Evolutionary conservation across 1,284 basidiomycete genomes (phyloP), one percentile per base, ranked within the genome.

Genomic region (Puccinia novopanici): DNA sequence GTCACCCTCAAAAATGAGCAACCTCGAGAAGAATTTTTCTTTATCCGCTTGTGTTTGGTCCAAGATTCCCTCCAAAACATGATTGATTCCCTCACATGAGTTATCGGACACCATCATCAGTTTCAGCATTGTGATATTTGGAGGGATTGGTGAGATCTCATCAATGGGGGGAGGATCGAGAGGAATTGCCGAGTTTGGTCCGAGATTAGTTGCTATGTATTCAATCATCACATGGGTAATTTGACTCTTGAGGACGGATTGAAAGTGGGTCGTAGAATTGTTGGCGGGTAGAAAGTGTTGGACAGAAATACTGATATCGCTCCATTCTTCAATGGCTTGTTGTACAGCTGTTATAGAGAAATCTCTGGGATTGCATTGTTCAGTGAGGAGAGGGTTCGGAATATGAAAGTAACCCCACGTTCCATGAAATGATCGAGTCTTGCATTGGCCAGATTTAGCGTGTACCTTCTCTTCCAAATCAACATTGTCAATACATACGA

Each of bases 81-180:
- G n/a, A 37, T 30, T 27, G 15, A 74, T 50, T 4, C 72, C 34
- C 6, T 54, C 54, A 13, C 50, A 9, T 3, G 72, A 74, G 27
- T 74, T 55, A 22, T 74, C 72, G 13, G 72, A 74, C 24, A 54
- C 72, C 8, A 61, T 45, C 72, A 74, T 74, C 54, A 74, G n/a
- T 30, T 74, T 74, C 34, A 74, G 27, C 27, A 74, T 74, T 6
- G 42, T 40, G n/a, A 74, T 59, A 4, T 74, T n/a, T 2, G 52
- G 52, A 6, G 34, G 42, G n/a, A 22, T 74, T 40, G 50, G 27
- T 37, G 6, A 22, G 10, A 15, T 42, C 1, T 40, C 13, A 2
- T 63, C 22, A 2, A 19, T 40, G 12, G 37, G 12, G 12, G 37
- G 10, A 22, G 61, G 61, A n/a, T n/a, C n/a, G n/a, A n/a, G n/a